Conservation (phyloP, 371 early-diverging fungal genomes). For the Rhizopus stolonifer region DNA sequence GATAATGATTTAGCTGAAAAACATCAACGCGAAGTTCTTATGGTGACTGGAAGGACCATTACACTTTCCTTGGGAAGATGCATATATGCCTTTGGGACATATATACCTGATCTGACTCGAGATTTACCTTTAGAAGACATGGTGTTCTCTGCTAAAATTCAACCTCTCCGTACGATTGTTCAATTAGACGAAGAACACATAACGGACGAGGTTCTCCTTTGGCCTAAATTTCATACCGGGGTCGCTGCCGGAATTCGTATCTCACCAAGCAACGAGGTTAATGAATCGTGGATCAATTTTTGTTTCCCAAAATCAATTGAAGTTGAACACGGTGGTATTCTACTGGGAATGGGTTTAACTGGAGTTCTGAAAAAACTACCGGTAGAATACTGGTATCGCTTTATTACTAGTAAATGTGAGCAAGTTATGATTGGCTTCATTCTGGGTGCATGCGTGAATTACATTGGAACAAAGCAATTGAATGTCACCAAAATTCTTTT, state of each 20-base stretch:
- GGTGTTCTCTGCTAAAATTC: conserved; percentile 58
- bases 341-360: conserved; percentile 79
- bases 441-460: conserved; percentile 72
- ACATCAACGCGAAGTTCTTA: conserved; percentile 49
- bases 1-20: conserved; percentile 53
- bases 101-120: conserved; percentile 52
- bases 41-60: conserved; percentile 59
- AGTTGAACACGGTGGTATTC: conserved; percentile 75
- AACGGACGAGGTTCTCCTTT: conserved; percentile 54
- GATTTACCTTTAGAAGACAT: conserved; percentile 57
- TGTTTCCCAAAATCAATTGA: conserved; percentile 58
- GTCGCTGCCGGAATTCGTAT: conserved; percentile 80
- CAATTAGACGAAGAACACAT: conserved; percentile 46
- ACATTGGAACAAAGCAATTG: conserved; percentile 65
- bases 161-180: conserved; percentile 59
- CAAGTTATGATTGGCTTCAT: conserved; percentile 71
- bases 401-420: conserved; percentile 64
- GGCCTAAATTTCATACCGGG: conserved; percentile 90
- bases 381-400: conserved; percentile 60
- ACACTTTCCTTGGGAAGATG: conserved; percentile 72
- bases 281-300: conserved; percentile 78
- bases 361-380: conserved; percentile 71
- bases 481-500: conserved; percentile 65
- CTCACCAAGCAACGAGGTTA: conserved; percentile 55
- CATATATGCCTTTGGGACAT: conserved; percentile 66